These are phyloP conservation scores for Ophiobolus disseminans DNA, from an alignment of 2,329 filamentous ascomycete species.

Conservation along the genomic window DNA sequence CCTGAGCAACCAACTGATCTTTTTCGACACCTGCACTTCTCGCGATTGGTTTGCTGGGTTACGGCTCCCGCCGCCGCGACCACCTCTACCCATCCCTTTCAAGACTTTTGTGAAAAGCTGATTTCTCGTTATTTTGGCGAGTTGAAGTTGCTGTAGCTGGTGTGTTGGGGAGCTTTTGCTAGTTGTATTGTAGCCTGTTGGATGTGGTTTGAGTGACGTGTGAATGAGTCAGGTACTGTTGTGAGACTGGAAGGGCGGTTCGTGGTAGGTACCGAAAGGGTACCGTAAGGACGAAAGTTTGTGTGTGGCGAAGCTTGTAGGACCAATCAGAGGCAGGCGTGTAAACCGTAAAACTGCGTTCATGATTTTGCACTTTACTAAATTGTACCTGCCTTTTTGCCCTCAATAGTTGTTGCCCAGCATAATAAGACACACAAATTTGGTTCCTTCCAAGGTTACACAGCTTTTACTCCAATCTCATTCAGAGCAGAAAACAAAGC, in stretches of 20 bases:
- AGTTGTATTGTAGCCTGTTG: not conserved
- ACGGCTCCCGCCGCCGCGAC: slow-evolving; percentile 45
- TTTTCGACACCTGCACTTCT: slow-evolving; percentile 57
- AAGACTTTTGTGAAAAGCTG: slow-evolving; percentile 15
- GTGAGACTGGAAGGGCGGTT: slow-evolving; percentile 3
- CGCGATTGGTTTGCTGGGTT: slow-evolving; percentile 49
- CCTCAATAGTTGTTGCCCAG: too few relatives aligned
- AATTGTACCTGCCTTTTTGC: too few relatives aligned
- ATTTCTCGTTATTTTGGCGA: slow-evolving; percentile 29
- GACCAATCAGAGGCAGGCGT: slow-evolving; percentile 5
- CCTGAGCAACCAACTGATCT: slow-evolving; percentile 63
- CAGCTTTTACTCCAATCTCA: too few relatives aligned
- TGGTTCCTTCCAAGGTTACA: too few relatives aligned
- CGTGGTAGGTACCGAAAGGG: slow-evolving; percentile 8
- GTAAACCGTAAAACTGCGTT: too few relatives aligned
- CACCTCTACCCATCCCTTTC: slow-evolving; percentile 35
- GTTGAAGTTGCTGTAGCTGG: not conserved
- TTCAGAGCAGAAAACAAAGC: too few relatives aligned
- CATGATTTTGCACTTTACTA: not conserved
- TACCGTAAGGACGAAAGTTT: slow-evolving; percentile 6
- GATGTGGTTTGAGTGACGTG: slow-evolving; percentile 1
- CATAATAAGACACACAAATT: too few relatives aligned
- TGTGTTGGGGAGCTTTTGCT: too few relatives aligned
- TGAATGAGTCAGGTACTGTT: slow-evolving; percentile 16
- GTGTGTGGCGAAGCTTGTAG: slow-evolving; percentile 2